These are phyloP conservation scores for Excoecaria agallocha DNA, from an alignment of 345 rosid species.

Conservation along the genomic window DNA sequence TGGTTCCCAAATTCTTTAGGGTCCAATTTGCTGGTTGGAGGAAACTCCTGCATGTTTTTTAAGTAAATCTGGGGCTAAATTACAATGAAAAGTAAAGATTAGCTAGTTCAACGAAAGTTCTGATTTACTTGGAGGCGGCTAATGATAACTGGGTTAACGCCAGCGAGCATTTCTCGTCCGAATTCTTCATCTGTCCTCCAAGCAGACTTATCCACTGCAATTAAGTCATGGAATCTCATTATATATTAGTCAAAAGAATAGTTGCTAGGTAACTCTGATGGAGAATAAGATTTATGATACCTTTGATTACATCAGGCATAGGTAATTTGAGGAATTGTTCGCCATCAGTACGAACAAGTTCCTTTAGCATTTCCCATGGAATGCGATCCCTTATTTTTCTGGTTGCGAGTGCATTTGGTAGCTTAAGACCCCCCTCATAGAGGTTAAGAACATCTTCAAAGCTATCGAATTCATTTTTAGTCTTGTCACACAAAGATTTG, in stretches of 20 bases:
- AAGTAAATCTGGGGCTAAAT: conserved; percentile 1
- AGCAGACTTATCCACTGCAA: conserved; percentile 52
- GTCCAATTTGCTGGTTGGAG: conserved; percentile 68
- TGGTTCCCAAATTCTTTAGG: conserved; percentile 59
- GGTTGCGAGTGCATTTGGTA: conserved; percentile 31
- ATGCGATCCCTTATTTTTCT: conserved; percentile 55
- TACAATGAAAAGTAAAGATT: background rate
- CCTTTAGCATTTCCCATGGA: conserved; percentile 87
- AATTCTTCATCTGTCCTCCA: conserved; percentile 79
- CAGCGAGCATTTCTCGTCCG: conserved; percentile 68
- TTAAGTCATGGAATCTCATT: conserved; percentile 11
- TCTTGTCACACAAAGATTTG: conserved; percentile 62
- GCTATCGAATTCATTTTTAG: conserved; percentile 76
- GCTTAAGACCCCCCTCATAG: conserved; percentile 62
- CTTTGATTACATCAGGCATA: conserved; percentile 78
- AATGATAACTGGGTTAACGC: conserved; percentile 60
- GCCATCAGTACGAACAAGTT: conserved; percentile 78
- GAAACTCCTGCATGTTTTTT: conserved; percentile 54
- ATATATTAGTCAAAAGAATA: background rate
- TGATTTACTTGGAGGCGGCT: conserved; percentile 43
- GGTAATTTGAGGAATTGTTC: conserved; percentile 73
- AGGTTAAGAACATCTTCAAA: conserved; percentile 64
- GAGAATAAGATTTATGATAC: conserved; percentile 24
- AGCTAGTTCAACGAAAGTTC: background rate
- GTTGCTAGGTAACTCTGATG: background rate